These are phyloP conservation scores for Lactifluus volemus DNA, from an alignment of 768 basidiomycete species.

Conservation along the genomic window DNA sequence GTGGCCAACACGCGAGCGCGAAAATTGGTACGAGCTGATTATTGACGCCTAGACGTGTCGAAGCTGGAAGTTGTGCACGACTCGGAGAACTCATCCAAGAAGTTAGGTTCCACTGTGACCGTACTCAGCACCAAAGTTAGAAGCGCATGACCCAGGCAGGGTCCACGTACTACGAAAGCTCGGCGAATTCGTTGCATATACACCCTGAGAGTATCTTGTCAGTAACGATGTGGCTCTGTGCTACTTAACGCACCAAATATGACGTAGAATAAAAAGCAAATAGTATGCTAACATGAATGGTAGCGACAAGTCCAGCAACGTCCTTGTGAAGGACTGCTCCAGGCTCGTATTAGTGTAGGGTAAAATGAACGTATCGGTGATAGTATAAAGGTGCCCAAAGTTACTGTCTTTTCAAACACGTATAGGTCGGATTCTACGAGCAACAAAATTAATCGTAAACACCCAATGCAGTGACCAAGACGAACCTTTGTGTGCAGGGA, in stretches of 20 bases:
- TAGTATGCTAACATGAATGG: conserved; percentile 88
- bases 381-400: conserved; percentile 93
- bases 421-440: conserved; percentile 62
- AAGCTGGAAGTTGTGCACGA: conserved; percentile 87
- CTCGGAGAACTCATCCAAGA: conserved; percentile 95
- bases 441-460: not conserved
- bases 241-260: conserved; percentile 54
- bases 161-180: conserved; percentile 69
- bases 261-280: conserved; percentile 75
- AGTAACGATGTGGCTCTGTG: not conserved
- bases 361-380: conserved; percentile 90
- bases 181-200: conserved; percentile 94
- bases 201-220: conserved; percentile 51
- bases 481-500: conserved; percentile 77
- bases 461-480: conserved; percentile 1
- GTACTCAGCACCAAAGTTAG: not conserved
- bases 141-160: not conserved
- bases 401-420: conserved; percentile 58
- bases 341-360: conserved; percentile 61
- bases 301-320: conserved; percentile 76
- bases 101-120: conserved; percentile 84
- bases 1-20: conserved; percentile 72
- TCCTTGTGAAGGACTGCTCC: conserved; percentile 64
- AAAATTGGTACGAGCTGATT: conserved; percentile 67
- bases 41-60: conserved; percentile 93